Evolutionary conservation across 2,329 filamentous ascomycete genomes (phyloP).

Genomic region (Cyclaneusma minus): DNA sequence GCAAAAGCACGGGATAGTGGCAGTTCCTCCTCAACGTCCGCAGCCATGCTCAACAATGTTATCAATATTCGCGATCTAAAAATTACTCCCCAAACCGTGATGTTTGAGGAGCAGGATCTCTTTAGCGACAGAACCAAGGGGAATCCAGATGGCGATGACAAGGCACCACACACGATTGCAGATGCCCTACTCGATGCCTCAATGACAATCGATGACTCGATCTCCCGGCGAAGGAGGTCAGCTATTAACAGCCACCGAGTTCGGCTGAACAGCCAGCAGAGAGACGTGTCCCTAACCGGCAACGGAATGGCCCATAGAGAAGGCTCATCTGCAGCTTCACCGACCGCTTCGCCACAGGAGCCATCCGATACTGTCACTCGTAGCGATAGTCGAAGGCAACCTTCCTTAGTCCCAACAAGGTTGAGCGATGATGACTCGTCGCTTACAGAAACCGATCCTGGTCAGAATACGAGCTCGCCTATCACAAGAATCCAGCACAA

Average conservation of each 20-base stretch:
- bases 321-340: conserved; percentile 11
- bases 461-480: conserved; percentile 12
- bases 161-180: conserved; percentile 59
- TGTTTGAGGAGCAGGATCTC: conserved; percentile 67
- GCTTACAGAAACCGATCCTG: conserved; percentile 13
- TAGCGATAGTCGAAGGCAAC: conserved; percentile 7
- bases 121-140: conserved; percentile 22
- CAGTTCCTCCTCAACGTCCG: conserved; percentile 11
- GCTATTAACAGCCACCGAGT: conserved; percentile 34
- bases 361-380: conserved; percentile 5
- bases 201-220: conserved; percentile 63
- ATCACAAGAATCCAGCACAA: conserved; percentile 36
- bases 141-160: conserved; percentile 15
- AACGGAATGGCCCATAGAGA: too few relatives aligned
- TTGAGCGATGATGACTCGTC: conserved; percentile 18
- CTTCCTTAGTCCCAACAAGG: conserved; percentile 6
- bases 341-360: conserved; percentile 11
- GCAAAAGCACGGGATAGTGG: conserved; percentile 43
- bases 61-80: conserved; percentile 61
- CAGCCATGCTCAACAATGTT: conserved; percentile 46
- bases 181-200: conserved; percentile 88
- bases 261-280: conserved; percentile 24
- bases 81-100: conserved; percentile 73
- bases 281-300: too few relatives aligned
- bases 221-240: conserved; percentile 35